Percentiles rank a stretch among this genome's conserved stretches.
Conservation (phyloP, 2,329 filamentous ascomycete species). For the Chalara sp. region DNA sequence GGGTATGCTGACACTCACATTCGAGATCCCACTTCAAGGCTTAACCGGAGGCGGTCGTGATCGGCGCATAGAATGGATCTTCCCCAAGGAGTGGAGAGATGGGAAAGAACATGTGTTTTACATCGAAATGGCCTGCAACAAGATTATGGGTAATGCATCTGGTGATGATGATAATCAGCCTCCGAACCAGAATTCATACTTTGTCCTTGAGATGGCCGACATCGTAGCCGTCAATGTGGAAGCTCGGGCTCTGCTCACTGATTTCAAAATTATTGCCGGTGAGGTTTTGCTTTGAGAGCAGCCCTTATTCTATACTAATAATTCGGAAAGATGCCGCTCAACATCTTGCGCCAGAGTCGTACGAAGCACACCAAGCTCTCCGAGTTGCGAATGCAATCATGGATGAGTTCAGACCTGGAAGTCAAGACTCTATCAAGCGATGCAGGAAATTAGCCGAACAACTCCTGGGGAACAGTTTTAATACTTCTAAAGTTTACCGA, state of each 20-base stretch:
- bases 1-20: too few relatives aligned
- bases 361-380: conserved; percentile 56
- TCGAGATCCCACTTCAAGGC: conserved; percentile 49
- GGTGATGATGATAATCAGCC: conserved; percentile 50
- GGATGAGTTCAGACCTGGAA: conserved; percentile 54
- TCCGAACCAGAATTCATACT: conserved; percentile 51
- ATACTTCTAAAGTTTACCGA: conserved; percentile 52
- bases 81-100: conserved; percentile 51
- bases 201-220: conserved; percentile 47
- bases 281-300: too few relatives aligned
- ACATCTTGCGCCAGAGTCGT: conserved; percentile 57
- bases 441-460: conserved; percentile 51
- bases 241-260: conserved; percentile 52
- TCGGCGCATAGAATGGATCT: conserved; percentile 52
- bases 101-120: conserved; percentile 58
- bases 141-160: conserved; percentile 56
- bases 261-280: conserved; percentile 55
- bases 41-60: conserved; percentile 55
- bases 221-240: conserved; percentile 57
- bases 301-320: too few relatives aligned
- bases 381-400: conserved; percentile 58
- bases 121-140: conserved; percentile 65
- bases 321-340: conserved; percentile 47
- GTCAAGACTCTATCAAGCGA: conserved; percentile 48
- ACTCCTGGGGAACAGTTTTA: conserved; percentile 52